phyloP scores from a whole-genome alignment of 2,329 filamentous ascomycete species.

The Knoxdaviesia proteae region DNA sequence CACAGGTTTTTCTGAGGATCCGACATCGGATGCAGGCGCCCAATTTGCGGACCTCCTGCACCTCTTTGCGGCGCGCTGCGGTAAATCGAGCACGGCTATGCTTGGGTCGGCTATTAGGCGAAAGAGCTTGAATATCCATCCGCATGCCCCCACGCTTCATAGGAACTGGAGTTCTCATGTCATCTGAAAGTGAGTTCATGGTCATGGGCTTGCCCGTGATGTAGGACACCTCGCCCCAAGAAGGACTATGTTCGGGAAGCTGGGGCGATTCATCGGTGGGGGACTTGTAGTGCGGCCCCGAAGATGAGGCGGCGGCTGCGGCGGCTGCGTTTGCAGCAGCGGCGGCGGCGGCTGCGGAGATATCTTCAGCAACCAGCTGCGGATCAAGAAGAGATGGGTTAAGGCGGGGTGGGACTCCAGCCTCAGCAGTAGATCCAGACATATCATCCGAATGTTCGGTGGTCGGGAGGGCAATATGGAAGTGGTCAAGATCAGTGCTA shows the following conservation, averaged over 20 bases:
- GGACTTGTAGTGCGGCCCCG: constrained; percentile 10
- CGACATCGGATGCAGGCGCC: constrained; percentile 46
- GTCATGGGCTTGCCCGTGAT: constrained; percentile 12
- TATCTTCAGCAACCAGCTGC: constrained; percentile 15
- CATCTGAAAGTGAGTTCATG: not conserved
- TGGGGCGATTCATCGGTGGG: constrained; percentile 8
- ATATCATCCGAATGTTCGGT: not conserved
- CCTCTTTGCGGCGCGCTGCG: constrained; percentile 36
- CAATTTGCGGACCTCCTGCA: constrained; percentile 42
- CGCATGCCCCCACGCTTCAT: constrained; percentile 26
- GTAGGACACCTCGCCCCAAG: constrained; percentile 32
- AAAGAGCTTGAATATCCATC: constrained; percentile 24
- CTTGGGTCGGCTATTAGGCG: constrained; percentile 25
- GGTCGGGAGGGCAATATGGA: constrained; percentile 1
- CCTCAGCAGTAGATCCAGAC: constrained; percentile 22
- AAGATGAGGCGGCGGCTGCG: constrained; percentile 7
- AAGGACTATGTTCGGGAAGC: too few relatives aligned
- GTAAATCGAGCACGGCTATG: constrained; percentile 37
- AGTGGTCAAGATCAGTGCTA: not conserved
- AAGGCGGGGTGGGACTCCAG: constrained; percentile 29
- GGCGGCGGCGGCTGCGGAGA: constrained; percentile 11
- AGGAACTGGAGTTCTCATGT: constrained; percentile 11
- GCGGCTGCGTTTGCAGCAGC: constrained; percentile 8
- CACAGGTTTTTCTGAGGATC: constrained; percentile 45
- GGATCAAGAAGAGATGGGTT: constrained; percentile 34